phyloP scores from a whole-genome alignment of 2,329 filamentous ascomycete species.

The Fusarium torulosum region DNA sequence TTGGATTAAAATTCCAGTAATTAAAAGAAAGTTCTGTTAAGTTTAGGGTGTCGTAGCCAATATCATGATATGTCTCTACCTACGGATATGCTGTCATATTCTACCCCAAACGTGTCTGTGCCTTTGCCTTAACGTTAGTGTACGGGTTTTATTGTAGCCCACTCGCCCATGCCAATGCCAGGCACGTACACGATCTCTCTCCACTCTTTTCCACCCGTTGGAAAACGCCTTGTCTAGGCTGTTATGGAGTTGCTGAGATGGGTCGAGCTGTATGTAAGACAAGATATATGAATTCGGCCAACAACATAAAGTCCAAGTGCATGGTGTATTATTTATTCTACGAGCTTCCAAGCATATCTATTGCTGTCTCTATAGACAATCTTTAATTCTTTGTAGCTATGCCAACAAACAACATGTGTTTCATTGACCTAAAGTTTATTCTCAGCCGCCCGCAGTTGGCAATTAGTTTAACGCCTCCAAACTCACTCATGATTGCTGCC shows the following conservation, averaged over 20 bases:
- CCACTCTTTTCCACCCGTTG: not conserved
- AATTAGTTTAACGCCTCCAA: slow-evolving; percentile 12
- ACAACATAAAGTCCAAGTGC: not conserved
- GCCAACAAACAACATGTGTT: not conserved
- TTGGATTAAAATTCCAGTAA: not conserved
- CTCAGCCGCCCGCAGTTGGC: not conserved
- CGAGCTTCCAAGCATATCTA: not conserved
- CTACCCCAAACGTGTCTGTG: not conserved
- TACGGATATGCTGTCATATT: slow-evolving; percentile 2
- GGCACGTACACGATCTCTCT: not conserved
- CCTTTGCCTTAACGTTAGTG: not conserved
- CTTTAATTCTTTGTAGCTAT: not conserved
- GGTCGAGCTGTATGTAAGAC: not conserved
- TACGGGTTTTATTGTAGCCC: not conserved
- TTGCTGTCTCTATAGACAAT: not conserved
- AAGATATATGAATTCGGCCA: slow-evolving; percentile 6
- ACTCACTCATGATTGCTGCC: not conserved
- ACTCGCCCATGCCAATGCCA: slow-evolving; percentile 4
- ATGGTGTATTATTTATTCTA: not conserved
- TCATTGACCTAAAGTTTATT: not conserved
- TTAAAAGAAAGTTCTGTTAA: not conserved
- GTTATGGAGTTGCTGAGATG: slow-evolving; percentile 3
- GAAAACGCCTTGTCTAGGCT: slow-evolving; percentile 7
- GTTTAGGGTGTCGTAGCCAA: not conserved
- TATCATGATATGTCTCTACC: not conserved